Evolutionary conservation across 1,284 basidiomycete genomes (phyloP).

Genomic region (Ceratobasidium theobromae): DNA sequence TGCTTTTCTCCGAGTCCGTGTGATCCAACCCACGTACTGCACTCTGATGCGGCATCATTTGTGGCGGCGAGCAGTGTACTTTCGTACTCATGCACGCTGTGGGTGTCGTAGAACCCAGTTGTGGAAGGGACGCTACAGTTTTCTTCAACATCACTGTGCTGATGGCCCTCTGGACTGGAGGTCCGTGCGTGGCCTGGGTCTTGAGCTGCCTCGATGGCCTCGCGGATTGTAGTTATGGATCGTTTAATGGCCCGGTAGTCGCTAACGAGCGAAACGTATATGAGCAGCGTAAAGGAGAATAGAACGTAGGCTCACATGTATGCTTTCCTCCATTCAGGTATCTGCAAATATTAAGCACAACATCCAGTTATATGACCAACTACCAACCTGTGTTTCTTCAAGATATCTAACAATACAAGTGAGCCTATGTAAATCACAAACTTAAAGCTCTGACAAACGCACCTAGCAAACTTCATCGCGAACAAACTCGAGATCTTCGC

Average conservation of each 20-base stretch:
- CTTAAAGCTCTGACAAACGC: conserved; percentile 34
- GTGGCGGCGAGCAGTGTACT: too few species aligned
- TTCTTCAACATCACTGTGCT: too few species aligned
- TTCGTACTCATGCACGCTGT: too few species aligned
- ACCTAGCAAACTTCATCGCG: conserved; percentile 61
- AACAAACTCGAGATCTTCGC: not conserved
- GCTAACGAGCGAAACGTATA: conserved; percentile 45
- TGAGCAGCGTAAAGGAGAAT: conserved; percentile 12
- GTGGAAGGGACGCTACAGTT: too few species aligned
- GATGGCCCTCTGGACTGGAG: too few species aligned
- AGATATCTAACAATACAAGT: conserved; percentile 57
- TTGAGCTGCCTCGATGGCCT: conserved; percentile 37
- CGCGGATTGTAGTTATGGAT: conserved; percentile 60
- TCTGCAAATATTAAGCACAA: conserved; percentile 46
- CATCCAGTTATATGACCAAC: conserved; percentile 13
- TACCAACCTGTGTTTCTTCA: conserved; percentile 64
- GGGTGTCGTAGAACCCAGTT: too few species aligned
- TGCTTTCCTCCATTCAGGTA: conserved; percentile 78
- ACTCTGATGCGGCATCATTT: too few species aligned
- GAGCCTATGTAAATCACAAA: not conserved
- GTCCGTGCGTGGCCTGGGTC: not conserved
- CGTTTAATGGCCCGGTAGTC: conserved; percentile 74
- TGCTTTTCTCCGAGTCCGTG: too few species aligned
- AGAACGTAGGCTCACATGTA: conserved; percentile 60
- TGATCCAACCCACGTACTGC: too few species aligned